Conservation (phyloP, 2,329 filamentous ascomycete species). For the Fusarium anthophilum region DNA sequence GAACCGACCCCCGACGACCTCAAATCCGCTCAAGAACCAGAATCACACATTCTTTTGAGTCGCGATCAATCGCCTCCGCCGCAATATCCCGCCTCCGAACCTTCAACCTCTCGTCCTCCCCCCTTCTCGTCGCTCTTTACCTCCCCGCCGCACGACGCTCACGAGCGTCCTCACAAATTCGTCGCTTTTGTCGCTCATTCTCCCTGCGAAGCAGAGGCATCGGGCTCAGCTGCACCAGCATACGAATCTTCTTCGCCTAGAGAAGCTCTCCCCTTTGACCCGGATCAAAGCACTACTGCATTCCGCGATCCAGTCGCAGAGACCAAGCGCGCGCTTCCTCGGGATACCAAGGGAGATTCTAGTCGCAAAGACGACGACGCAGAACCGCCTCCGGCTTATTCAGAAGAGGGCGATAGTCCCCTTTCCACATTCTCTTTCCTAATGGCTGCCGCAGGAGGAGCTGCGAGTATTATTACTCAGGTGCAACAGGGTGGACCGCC, state of each 20-base stretch:
- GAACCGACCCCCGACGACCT: constrained; percentile 34
- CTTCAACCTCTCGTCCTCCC: constrained; percentile 63
- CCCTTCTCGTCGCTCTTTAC: constrained; percentile 70
- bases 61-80: constrained; percentile 64
- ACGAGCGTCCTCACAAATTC: constrained; percentile 47
- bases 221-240: constrained; percentile 61
- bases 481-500: constrained; percentile 93
- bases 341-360: constrained; percentile 79
- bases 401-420: constrained; percentile 93
- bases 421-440: constrained; percentile 93
- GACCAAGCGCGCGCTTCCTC: constrained; percentile 85
- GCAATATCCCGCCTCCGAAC: constrained; percentile 66
- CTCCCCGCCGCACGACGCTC: constrained; percentile 48
- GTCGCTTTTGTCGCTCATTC: constrained; percentile 43
- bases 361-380: constrained; percentile 82
- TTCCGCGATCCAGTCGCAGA: constrained; percentile 69
- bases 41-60: constrained; percentile 41
- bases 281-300: constrained; percentile 49
- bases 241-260: constrained; percentile 55
- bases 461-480: constrained; percentile 98
- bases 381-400: constrained; percentile 96
- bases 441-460: constrained; percentile 97
- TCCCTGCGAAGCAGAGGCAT: constrained; percentile 43
- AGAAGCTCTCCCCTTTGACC: constrained; percentile 51
- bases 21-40: constrained; percentile 35